These are phyloP conservation scores for Oemleria cerasiformis DNA, from an alignment of 306 rosid genomes.

Conservation along the genomic window DNA sequence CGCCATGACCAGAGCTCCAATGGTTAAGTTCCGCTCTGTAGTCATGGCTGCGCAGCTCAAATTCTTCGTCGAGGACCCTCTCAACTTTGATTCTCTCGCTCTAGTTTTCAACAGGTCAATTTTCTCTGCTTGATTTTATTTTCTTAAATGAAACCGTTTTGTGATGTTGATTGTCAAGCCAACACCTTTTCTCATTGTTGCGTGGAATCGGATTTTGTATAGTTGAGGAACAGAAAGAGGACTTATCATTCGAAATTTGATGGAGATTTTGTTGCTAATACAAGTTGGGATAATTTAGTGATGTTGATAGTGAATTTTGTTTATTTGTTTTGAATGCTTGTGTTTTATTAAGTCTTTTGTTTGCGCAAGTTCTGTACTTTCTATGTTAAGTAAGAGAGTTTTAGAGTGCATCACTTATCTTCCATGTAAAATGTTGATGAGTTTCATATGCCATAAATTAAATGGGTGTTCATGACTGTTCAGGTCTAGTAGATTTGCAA, in stretches of 20 bases:
- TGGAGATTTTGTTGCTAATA: background rate
- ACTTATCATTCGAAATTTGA: background rate
- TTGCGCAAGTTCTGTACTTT: background rate
- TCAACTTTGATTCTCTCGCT: slow-evolving; percentile 21
- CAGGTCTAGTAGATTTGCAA: slow-evolving; percentile 33
- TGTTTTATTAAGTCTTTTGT: background rate
- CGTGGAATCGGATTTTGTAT: background rate
- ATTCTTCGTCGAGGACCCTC: slow-evolving; percentile 28
- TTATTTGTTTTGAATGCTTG: background rate
- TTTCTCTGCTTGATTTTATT: background rate
- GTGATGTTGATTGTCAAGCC: background rate
- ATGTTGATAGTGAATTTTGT: background rate
- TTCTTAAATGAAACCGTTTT: background rate
- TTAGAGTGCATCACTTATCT: no score
- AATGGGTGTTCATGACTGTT: background rate
- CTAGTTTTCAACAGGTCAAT: slow-evolving; percentile 19
- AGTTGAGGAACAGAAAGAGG: background rate
- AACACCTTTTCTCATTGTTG: background rate
- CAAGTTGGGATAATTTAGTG: background rate
- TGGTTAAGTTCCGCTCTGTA: slow-evolving; percentile 21
- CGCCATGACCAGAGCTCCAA: slow-evolving; percentile 34
- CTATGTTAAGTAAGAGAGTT: background rate
- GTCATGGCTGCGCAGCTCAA: slow-evolving; percentile 18
- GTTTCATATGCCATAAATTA: background rate
- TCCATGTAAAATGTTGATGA: background rate